Evolutionary conservation across 169 alveolate species (phyloP).

Genomic region (Cardiosporidium cionae): DNA sequence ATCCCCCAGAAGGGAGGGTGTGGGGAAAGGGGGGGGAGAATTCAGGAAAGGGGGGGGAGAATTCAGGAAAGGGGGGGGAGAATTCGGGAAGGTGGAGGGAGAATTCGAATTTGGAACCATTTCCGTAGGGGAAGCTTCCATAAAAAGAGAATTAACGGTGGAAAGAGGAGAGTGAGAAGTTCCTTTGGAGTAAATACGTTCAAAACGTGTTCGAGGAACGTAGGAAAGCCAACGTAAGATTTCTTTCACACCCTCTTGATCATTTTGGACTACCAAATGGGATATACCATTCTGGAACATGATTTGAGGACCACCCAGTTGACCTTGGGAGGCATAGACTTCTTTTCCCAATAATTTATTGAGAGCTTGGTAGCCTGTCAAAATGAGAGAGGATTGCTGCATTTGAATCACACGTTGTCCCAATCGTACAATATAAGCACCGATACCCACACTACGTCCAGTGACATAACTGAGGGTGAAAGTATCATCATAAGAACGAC

Average conservation of each 20-base stretch:
- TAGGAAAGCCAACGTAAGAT: conserved; percentile 61
- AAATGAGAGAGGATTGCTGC: conserved; percentile 57
- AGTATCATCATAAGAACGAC: conserved; percentile 66
- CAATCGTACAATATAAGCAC: conserved; percentile 72
- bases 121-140: too few relatives aligned
- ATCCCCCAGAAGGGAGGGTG: conserved; percentile 16
- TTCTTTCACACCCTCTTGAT: conserved; percentile 64
- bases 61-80: neutral
- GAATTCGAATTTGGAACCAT: too few relatives aligned
- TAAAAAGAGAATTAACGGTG: too few relatives aligned
- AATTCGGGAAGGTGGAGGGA: too few relatives aligned
- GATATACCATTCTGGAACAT: conserved; percentile 78
- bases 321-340: conserved; percentile 71
- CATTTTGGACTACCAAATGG: conserved; percentile 61
- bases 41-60: too few relatives aligned
- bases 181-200: neutral
- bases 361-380: conserved; percentile 75
- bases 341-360: conserved; percentile 68
- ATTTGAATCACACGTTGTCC: conserved; percentile 73
- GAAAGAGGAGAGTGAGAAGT: too few relatives aligned
- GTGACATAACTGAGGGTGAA: conserved; percentile 72
- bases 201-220: too few relatives aligned
- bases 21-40: too few relatives aligned
- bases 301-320: conserved; percentile 75
- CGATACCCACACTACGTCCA: conserved; percentile 77